Evolutionary conservation across 768 basidiomycete genomes (phyloP).

Genomic region (Gloeopeniophorella convolvens): DNA sequence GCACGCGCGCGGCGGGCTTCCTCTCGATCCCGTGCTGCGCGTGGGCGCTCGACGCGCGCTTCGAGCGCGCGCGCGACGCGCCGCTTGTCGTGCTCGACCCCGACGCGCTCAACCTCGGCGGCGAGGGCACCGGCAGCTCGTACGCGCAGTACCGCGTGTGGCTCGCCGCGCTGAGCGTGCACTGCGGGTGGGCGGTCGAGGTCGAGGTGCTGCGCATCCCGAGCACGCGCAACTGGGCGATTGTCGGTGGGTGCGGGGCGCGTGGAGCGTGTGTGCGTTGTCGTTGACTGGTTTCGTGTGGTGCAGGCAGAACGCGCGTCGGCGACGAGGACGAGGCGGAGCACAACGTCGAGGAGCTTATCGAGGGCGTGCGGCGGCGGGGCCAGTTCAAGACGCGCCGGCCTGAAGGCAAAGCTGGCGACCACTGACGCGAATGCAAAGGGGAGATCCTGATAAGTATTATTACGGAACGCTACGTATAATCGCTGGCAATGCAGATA

Average conservation of each 20-base stretch:
- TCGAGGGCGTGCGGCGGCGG: conserved; percentile 48
- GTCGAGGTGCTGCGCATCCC: conserved; percentile 85
- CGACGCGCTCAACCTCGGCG: conserved; percentile 51
- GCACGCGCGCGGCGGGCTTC: conserved; percentile 56
- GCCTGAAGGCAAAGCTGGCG: conserved; percentile 61
- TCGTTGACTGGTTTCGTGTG: background rate
- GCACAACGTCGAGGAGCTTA: conserved; percentile 44
- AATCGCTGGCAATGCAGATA: background rate
- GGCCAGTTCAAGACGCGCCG: conserved; percentile 67
- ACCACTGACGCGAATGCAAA: conserved; percentile 28
- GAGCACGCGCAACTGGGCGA: conserved; percentile 89
- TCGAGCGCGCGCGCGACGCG: conserved; percentile 41
- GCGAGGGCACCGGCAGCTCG: conserved; percentile 54
- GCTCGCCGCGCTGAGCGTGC: conserved; percentile 64
- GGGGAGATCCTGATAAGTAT: background rate
- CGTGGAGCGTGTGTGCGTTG: background rate
- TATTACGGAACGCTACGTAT: background rate
- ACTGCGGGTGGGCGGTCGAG: conserved; percentile 85
- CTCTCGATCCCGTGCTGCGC: conserved; percentile 87
- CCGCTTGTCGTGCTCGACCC: conserved; percentile 24
- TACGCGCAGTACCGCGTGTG: conserved; percentile 85
- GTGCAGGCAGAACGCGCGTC: conserved; percentile 30
- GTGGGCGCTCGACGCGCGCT: conserved; percentile 70
- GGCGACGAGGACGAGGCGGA: conserved; percentile 29
- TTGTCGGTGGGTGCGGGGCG: conserved; percentile 51